phyloP scores from a whole-genome alignment of 768 basidiomycete species.

The Pholiota microspora region DNA sequence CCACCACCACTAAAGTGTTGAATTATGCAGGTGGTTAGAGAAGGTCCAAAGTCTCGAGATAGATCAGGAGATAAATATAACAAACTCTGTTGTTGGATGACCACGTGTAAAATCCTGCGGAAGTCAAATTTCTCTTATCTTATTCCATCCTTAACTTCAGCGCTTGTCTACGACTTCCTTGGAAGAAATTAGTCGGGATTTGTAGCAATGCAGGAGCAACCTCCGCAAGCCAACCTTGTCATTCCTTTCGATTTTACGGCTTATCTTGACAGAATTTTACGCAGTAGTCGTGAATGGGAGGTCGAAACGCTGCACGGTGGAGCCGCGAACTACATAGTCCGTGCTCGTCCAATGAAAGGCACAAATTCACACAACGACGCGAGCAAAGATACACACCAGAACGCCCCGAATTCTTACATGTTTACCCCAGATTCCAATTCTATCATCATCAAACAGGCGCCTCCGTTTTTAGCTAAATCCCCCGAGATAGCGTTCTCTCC shows the following conservation, averaged over 20 bases:
- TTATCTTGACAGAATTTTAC: slow-evolving; percentile 7
- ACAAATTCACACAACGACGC: neutral
- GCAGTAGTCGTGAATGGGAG: neutral
- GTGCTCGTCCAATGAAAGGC: neutral
- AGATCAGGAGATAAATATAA: slow-evolving; percentile 22
- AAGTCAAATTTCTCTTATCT: slow-evolving; percentile 3
- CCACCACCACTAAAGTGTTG: slow-evolving; percentile 40
- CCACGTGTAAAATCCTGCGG: slow-evolving; percentile 16
- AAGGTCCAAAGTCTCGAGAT: slow-evolving; percentile 9
- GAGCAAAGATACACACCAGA: neutral
- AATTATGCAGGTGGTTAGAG: slow-evolving; percentile 7
- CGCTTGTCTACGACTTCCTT: neutral
- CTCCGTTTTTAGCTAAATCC: slow-evolving; percentile 6
- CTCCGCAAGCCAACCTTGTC: neutral
- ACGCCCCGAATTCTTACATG: neutral
- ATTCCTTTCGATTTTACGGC: slow-evolving; percentile 4
- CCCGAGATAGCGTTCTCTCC: slow-evolving; percentile 10
- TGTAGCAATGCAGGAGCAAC: neutral
- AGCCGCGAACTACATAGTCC: slow-evolving; percentile 10
- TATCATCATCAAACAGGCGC: slow-evolving; percentile 10
- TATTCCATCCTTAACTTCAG: slow-evolving; percentile 1
- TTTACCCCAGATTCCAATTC: neutral
- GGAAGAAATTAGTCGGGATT: neutral
- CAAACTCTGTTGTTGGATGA: slow-evolving; percentile 7
- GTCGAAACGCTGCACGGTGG: slow-evolving; percentile 7